Evolutionary conservation across 345 rosid species (phyloP).

Genomic region (Schrenkiella parvula): DNA sequence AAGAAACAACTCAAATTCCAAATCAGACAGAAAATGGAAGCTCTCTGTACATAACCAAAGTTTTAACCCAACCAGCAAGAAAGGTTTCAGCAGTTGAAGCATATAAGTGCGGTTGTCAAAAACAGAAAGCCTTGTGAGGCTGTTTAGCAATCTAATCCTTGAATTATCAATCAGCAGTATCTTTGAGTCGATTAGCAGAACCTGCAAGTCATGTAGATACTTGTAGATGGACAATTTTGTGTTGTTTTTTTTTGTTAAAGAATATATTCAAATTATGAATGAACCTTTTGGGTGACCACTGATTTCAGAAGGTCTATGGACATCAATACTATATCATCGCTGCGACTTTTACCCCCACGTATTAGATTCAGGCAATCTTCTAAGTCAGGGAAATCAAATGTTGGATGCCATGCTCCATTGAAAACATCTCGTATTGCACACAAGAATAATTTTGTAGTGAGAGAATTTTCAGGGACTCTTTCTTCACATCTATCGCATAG

Average conservation of each 20-base stretch:
- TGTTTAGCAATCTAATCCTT: constrained; percentile 10
- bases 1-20: neutral
- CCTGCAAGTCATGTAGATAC: constrained; percentile 8
- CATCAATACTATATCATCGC: neutral
- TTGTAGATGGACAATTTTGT: neutral
- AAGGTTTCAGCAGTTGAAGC: constrained; percentile 10
- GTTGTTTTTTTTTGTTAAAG: neutral
- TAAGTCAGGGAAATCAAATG: neutral
- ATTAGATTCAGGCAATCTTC: neutral
- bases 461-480: neutral
- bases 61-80: constrained; percentile 14
- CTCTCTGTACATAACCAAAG: neutral
- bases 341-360: neutral
- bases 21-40: neutral
- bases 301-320: too few relatives aligned
- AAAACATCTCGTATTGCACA: constrained; percentile 12
- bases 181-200: neutral
- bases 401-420: neutral
- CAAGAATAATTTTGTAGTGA: neutral
- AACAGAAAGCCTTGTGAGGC: constrained; percentile 12
- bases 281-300: neutral
- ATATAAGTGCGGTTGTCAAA: constrained; percentile 22
- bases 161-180: constrained; percentile 21
- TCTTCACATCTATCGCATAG: neutral
- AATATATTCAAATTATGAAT: neutral